Evolutionary conservation across 352 stramenopile genomes (phyloP), one percentile per base, ranked within the genome.

Genomic region (Globisporangium paroecandrum): DNA sequence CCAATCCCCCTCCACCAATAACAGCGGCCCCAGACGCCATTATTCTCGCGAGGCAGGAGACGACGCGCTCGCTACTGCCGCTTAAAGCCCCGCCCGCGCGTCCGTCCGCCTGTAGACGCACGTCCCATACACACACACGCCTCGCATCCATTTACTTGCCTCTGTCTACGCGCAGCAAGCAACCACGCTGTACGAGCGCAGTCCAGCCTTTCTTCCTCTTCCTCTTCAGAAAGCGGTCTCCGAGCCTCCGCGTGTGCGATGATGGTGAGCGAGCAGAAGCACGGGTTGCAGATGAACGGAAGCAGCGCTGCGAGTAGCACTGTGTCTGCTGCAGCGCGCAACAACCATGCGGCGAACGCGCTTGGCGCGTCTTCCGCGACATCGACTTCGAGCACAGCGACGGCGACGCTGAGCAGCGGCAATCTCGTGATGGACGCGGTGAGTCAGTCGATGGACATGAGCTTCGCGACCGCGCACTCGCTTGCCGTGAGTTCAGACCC

Each of bases 211-310:
- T 4, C 12, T 3, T 3, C 8, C 56, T 34, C 43, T 58, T 58
- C 22, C 56, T 34, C 43, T 58, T 58, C 22, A 29, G 20, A 25
- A 9, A 38, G 55, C 13, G 25, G 22, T 41, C 10, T 47, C 41
- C 41, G 41, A 49, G 32, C 49, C 49, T 49, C 34, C 59, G 24
- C 34, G 53, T 54, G 55, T 61, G 57, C 49, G 38, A 81, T 81
- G 75, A 81, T 81, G 75, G 72, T 77, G 67, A 81, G 75, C 61
- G 75, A 81, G 61, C 69, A 74, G 41, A 74, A 70, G 60, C 72
- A 62, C 51, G 64, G 27, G 46, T 61, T 64, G 51, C 56, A 58
- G 18, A 32, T 38, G 56, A 62, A 64, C 32, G 64, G 55, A 24
- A 64, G 24, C 8, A 34, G 43, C 43, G 18, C 43, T 22, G 15